Evolutionary conservation across 768 basidiomycete genomes (phyloP), one percentile per base, ranked within the genome.

Genomic region (Coprinopsis sp.): DNA sequence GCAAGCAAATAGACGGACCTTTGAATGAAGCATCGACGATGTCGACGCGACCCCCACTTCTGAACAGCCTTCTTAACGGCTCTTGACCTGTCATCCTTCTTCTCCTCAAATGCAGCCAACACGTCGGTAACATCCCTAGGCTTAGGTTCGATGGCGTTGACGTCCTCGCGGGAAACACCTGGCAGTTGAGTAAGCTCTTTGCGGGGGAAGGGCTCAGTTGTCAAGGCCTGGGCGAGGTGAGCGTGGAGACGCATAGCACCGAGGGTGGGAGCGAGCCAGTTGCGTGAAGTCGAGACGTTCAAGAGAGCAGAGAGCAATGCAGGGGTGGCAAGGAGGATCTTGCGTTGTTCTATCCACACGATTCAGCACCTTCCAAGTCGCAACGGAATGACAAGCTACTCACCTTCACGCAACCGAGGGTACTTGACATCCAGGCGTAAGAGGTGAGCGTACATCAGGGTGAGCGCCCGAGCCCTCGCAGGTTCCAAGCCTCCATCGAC

Each of bases 371-470:
- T 47, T 30, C 25, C 46, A 6, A 37, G 27, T 30, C 25, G 10
- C 52, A 21, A 11, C 12, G 18, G 13, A 47, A 23, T 22, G 18
- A 30, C 31, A 6, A 28, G 13, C 4, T 33, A 71, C 79, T 14
- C 51, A 93, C 92, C 84, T 67, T 76, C 72, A 51, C 76, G 74
- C 7, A 96, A 65, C 0, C 67, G 63, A 2, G 74, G 48, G 19
- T 78, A 72, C 6, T 72, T 64, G 46, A 83, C 64, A 2, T 77
- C 77, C 25, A 72, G 79, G 22, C 94, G 77, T 28, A 95, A 69
- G 33, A 98, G 66, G 66, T 98, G 91, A 7, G 91, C 86, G 59
- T 90, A 94, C 2, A 96, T 66, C 4, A 96, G 69, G 2, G 86
- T 69, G 47, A 91, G 71, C 0, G 89, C 86, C 44, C 73, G 74